Conservation (phyloP, 2,329 filamentous ascomycete species). For the Neofusicoccum sp. region DNA sequence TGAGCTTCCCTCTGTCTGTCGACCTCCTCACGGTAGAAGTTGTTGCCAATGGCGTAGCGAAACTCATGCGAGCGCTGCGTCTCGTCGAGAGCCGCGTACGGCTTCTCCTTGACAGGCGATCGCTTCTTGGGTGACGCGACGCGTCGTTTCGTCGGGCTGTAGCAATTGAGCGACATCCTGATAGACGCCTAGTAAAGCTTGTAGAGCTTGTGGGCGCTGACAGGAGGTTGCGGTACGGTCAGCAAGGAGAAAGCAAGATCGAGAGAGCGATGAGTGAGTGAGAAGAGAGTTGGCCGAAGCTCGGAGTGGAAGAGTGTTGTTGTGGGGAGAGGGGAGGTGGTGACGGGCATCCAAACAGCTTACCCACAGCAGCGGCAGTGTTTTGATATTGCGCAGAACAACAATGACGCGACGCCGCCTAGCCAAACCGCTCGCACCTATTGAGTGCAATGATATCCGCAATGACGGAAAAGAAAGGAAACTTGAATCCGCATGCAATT, state of each 20-base stretch:
- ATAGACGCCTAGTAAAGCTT: background rate
- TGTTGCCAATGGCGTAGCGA: constrained; percentile 9
- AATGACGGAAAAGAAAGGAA: background rate
- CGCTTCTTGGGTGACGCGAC: constrained; percentile 13
- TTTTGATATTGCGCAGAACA: background rate
- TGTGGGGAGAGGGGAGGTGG: background rate
- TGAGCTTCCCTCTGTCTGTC: background rate
- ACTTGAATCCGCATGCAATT: background rate
- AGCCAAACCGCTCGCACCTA: background rate
- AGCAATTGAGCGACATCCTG: constrained; percentile 17
- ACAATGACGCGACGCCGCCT: background rate
- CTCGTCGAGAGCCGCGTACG: constrained; percentile 1
- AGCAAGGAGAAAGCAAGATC: background rate
- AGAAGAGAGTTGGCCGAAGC: background rate
- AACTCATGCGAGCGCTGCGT: constrained; percentile 9
- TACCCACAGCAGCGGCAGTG: background rate
- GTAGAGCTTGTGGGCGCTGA: background rate
- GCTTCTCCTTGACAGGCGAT: background rate
- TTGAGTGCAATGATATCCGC: background rate
- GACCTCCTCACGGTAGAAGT: constrained; percentile 8
- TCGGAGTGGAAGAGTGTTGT: background rate
- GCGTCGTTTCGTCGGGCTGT: constrained; percentile 12
- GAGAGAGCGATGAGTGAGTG: background rate
- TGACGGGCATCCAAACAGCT: background rate
- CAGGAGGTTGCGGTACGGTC: background rate